These are phyloP conservation scores for Hemisphaericaspora xylofermentans DNA, from an alignment of 1,139 yeast species.

Conservation along the genomic window DNA sequence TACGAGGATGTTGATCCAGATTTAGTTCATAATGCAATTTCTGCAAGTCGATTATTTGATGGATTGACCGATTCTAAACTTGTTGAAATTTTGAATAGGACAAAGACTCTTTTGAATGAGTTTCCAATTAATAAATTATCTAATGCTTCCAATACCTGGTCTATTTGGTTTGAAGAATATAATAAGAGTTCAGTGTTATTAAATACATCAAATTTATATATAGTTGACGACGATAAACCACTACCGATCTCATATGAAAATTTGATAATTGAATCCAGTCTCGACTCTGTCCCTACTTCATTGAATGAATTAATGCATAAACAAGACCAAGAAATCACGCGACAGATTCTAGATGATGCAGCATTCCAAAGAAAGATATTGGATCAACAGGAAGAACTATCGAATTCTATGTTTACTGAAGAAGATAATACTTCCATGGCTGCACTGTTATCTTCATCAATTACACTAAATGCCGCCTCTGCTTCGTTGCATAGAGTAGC, in stretches of 20 bases:
- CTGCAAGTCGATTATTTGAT: slow-evolving; percentile 34
- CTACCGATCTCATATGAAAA: slow-evolving; percentile 1
- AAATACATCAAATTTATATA: slow-evolving; percentile 21
- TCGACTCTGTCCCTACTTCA: slow-evolving; percentile 5
- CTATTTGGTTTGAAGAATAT: slow-evolving; percentile 37
- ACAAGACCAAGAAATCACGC: slow-evolving; percentile 35
- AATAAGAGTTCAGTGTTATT: slow-evolving; percentile 27
- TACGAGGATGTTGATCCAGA: slow-evolving; percentile 37
- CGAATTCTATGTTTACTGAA: slow-evolving; percentile 14
- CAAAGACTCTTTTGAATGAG: slow-evolving; percentile 29
- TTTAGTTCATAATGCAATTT: slow-evolving; percentile 40
- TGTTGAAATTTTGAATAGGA: slow-evolving; percentile 33
- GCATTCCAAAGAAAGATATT: slow-evolving; percentile 21
- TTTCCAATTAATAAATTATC: slow-evolving; percentile 29
- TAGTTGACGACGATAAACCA: slow-evolving; percentile 1
- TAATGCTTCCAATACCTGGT: slow-evolving; percentile 26
- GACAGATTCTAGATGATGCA: slow-evolving; percentile 23
- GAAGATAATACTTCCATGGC: slow-evolving; percentile 24
- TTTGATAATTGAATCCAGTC: neutral
- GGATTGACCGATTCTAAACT: slow-evolving; percentile 32
- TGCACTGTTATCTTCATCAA: slow-evolving; percentile 39
- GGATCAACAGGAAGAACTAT: slow-evolving; percentile 26
- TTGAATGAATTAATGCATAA: slow-evolving; percentile 18
- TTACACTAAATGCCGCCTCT: slow-evolving; percentile 32
- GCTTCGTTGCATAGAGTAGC: slow-evolving; percentile 32